Conservation (phyloP, 257 asterid species). For the Henckelia pumila region DNA sequence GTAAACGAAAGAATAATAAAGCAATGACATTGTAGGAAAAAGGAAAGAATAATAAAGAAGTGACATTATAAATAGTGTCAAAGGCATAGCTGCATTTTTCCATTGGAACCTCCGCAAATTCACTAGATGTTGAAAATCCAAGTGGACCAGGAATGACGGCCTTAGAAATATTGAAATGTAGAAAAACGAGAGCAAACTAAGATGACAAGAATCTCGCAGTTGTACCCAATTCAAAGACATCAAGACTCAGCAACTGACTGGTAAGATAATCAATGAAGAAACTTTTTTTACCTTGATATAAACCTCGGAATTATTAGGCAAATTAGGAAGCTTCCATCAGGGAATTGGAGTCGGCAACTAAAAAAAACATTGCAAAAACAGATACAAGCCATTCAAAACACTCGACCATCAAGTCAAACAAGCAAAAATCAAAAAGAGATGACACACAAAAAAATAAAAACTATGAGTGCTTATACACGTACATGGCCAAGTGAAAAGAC, state of each 20-base stretch:
- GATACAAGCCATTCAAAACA: neutral
- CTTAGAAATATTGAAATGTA: no score
- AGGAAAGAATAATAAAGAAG: no score
- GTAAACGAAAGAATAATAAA: no score
- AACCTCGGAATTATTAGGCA: slow-evolving; percentile 80
- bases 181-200: no score
- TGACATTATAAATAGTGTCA: no score
- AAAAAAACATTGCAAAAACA: neutral
- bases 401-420: slow-evolving; percentile 8
- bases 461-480: slow-evolving; percentile 17
- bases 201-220: no score
- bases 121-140: no score
- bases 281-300: slow-evolving; percentile 71
- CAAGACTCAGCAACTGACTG: neutral
- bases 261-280: neutral
- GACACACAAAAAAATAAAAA: neutral
- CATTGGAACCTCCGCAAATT: no score
- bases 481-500: slow-evolving; percentile 79
- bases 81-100: no score
- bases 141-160: no score
- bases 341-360: slow-evolving; percentile 96
- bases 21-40: no score
- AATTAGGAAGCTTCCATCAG: slow-evolving; percentile 87
- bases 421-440: neutral
- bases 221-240: slow-evolving; percentile 13